Evolutionary conservation across 2,329 filamentous ascomycete genomes (phyloP).

Genomic region (Didymella lethalis): DNA sequence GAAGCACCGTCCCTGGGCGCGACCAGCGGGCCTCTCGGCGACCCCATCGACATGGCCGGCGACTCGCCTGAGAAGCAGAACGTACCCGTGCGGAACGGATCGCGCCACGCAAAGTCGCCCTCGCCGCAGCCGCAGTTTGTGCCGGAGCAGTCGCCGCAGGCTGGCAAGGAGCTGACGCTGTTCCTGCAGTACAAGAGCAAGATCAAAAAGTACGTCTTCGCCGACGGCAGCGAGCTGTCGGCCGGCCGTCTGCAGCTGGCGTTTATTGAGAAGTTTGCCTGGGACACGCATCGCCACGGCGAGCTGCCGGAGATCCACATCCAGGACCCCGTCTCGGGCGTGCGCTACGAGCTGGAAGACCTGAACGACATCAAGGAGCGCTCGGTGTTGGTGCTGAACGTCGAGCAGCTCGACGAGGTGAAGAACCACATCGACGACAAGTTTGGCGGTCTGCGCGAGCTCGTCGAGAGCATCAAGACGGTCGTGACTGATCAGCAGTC

Average conservation of each 20-base stretch:
- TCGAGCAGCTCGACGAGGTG: slow-evolving; percentile 93
- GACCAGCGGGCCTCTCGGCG: slow-evolving; percentile 47
- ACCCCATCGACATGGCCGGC: slow-evolving; percentile 40
- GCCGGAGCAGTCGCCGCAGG: slow-evolving; percentile 70
- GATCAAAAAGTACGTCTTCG: slow-evolving; percentile 92
- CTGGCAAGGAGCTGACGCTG: slow-evolving; percentile 86
- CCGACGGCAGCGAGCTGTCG: slow-evolving; percentile 85
- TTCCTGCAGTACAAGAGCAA: slow-evolving; percentile 97
- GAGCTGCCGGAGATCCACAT: slow-evolving; percentile 98
- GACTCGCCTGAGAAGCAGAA: slow-evolving; percentile 36
- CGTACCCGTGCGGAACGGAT: slow-evolving; percentile 40
- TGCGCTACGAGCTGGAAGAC: slow-evolving; percentile 97
- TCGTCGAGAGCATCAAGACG: slow-evolving; percentile 87
- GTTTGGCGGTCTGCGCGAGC: slow-evolving; percentile 76
- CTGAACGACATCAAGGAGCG: slow-evolving; percentile 92
- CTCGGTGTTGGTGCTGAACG: slow-evolving; percentile 91
- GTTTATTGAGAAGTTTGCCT: slow-evolving; percentile 99
- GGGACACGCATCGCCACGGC: slow-evolving; percentile 96
- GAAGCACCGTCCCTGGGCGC: slow-evolving; percentile 43
- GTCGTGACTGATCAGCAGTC: slow-evolving; percentile 83
- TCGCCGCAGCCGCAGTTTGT: slow-evolving; percentile 56
- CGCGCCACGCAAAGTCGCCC: slow-evolving; percentile 45
- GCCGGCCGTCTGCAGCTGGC: slow-evolving; percentile 89
- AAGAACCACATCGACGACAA: slow-evolving; percentile 96
- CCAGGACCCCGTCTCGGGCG: slow-evolving; percentile 91